phyloP scores from a whole-genome alignment of 2,329 filamentous ascomycete species.

The Colletotrichum sp. region DNA sequence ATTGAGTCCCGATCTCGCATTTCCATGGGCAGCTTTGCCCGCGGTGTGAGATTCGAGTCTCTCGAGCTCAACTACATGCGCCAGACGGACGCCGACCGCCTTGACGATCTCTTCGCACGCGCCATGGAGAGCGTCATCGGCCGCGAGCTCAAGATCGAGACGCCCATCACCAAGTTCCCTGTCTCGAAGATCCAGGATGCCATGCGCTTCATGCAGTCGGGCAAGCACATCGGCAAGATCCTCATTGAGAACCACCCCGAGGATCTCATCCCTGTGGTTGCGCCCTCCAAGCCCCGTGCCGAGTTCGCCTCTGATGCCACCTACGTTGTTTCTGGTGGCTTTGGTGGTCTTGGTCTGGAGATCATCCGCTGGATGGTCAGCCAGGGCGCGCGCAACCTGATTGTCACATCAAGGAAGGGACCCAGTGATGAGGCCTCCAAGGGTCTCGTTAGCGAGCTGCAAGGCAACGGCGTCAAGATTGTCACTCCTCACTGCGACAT shows the following conservation, averaged over 20 bases:
- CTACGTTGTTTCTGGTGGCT: constrained; percentile 9
- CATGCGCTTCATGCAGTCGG: constrained; percentile 40
- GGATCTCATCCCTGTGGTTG: not conserved
- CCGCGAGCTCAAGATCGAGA: constrained; percentile 26
- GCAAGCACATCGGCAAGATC: constrained; percentile 44
- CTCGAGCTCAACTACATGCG: constrained; percentile 43
- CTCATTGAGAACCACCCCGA: constrained; percentile 24
- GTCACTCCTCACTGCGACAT: constrained; percentile 17
- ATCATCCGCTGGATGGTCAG: constrained; percentile 31
- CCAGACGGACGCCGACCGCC: constrained; percentile 50
- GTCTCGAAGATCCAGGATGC: constrained; percentile 32
- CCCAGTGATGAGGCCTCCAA: constrained; percentile 8
- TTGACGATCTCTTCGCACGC: constrained; percentile 24
- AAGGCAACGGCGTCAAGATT: not conserved
- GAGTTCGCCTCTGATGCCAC: not conserved
- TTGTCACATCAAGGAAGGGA: constrained; percentile 31
- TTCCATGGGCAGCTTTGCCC: constrained; percentile 48
- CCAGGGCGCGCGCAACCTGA: constrained; percentile 31
- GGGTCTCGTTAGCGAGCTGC: not conserved
- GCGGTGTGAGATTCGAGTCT: constrained; percentile 2
- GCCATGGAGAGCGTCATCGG: constrained; percentile 21
- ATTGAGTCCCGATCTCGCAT: constrained; percentile 45
- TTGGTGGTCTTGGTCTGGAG: constrained; percentile 9
- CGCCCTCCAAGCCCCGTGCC: not conserved
- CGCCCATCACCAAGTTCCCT: constrained; percentile 30